These are phyloP conservation scores for Hibiscus mutabilis DNA, from an alignment of 345 rosid genomes.

Conservation along the genomic window DNA sequence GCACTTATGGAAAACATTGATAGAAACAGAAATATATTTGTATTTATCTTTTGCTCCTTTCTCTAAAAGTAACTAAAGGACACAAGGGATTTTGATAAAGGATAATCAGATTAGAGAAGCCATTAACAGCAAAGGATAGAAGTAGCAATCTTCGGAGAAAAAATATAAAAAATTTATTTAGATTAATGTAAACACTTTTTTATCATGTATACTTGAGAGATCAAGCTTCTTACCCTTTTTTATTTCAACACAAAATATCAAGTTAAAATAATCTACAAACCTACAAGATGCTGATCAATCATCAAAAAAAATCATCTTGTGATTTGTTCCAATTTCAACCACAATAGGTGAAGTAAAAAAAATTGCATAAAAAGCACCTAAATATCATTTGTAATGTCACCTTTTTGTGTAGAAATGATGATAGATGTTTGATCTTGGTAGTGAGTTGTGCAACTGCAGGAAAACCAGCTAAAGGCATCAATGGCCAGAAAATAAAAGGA, in stretches of 20 bases:
- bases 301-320: background rate
- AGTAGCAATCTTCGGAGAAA: no score
- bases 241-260: background rate
- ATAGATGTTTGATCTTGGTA: conserved; percentile 83
- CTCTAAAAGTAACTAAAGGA: no score
- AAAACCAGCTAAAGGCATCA: conserved; percentile 12
- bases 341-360: background rate
- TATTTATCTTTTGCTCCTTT: no score
- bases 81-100: no score
- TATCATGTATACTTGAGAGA: no score
- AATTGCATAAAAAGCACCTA: background rate
- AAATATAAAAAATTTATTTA: no score
- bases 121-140: no score
- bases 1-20: no score
- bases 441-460: conserved; percentile 92
- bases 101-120: no score
- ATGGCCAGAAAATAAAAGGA: conserved; percentile 1
- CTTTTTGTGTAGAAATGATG: conserved; percentile 75
- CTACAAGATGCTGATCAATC: background rate
- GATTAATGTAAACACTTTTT: no score
- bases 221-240: background rate
- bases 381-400: conserved; percentile 24
- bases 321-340: background rate
- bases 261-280: background rate
- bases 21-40: no score